These are phyloP conservation scores for Selaginella moellendorffii DNA, from an alignment of 75 land plant species.

Conservation along the genomic window DNA sequence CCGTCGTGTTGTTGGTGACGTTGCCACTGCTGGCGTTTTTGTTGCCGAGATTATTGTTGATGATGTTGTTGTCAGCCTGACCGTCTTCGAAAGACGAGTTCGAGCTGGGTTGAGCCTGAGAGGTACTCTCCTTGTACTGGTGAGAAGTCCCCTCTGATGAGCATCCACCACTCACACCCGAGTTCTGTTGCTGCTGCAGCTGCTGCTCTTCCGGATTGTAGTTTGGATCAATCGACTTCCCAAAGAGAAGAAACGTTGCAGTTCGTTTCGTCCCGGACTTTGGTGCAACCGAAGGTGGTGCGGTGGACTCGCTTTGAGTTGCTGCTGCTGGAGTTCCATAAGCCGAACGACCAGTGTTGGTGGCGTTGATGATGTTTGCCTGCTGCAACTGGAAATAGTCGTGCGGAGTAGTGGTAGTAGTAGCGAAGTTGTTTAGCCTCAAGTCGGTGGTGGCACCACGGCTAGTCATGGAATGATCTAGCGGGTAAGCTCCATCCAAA, in stretches of 20 bases:
- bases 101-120: too few relatives aligned
- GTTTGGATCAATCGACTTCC: constrained; percentile 54
- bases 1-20: too few relatives aligned
- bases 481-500: constrained; percentile 22
- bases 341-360: too few relatives aligned
- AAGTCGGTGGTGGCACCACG: constrained; percentile 20
- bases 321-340: too few relatives aligned
- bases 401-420: constrained; percentile 25
- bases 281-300: too few relatives aligned
- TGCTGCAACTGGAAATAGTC: constrained; percentile 6
- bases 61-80: too few relatives aligned
- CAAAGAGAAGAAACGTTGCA: constrained; percentile 57
- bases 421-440: constrained; percentile 11
- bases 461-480: background rate
- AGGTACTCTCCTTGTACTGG: too few relatives aligned
- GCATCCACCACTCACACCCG: constrained; percentile 9
- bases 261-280: constrained; percentile 25
- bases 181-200: constrained; percentile 12
- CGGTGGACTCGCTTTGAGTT: background rate
- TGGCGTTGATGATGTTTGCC: constrained; percentile 11
- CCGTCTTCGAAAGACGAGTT: too few relatives aligned
- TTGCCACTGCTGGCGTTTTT: too few relatives aligned
- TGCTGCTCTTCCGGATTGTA: constrained; percentile 16
- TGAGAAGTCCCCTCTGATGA: constrained; percentile 32
- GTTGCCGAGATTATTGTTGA: too few relatives aligned